Evolutionary conservation across 176 grass and related monocot species (phyloP).

Genomic region (Cenchrus purpureus): DNA sequence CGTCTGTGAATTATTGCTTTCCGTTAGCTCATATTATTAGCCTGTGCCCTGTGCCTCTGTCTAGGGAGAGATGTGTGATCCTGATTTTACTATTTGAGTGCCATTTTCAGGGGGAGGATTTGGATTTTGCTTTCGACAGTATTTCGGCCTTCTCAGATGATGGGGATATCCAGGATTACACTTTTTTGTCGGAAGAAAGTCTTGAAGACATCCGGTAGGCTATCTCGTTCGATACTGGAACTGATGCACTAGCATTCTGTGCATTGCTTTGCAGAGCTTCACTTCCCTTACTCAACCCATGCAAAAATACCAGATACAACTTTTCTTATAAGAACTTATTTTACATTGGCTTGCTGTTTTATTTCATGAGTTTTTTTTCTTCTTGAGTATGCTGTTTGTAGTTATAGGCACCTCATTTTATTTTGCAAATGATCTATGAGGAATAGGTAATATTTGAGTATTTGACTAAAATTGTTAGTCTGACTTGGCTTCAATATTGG

Average conservation of each 20-base stretch:
- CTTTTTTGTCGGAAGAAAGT: constrained; percentile 74
- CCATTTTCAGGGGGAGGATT: constrained; percentile 69
- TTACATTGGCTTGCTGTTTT: constrained; percentile 5
- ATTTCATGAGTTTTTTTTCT: neutral
- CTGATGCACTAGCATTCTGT: neutral
- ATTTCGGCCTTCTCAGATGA: constrained; percentile 83
- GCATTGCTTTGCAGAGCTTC: neutral
- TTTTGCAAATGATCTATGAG: constrained; percentile 9
- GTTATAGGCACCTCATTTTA: neutral
- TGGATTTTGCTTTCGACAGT: constrained; percentile 86
- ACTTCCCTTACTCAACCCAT: constrained; percentile 10
- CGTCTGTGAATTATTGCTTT: neutral
- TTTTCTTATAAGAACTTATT: neutral
- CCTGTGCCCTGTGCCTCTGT: neutral
- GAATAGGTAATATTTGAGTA: neutral
- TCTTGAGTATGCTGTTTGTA: neutral
- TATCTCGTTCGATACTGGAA: constrained; percentile 11
- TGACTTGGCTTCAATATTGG: constrained; percentile 15
- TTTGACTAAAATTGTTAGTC: constrained; percentile 1
- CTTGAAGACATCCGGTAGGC: constrained; percentile 77
- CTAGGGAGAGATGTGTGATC: constrained; percentile 3
- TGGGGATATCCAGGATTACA: constrained; percentile 63
- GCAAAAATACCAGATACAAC: neutral
- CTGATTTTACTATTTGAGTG: neutral
- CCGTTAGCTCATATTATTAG: constrained; percentile 24